Evolutionary conservation across 768 basidiomycete genomes (phyloP).

Genomic region (Rhizopogon sp.): DNA sequence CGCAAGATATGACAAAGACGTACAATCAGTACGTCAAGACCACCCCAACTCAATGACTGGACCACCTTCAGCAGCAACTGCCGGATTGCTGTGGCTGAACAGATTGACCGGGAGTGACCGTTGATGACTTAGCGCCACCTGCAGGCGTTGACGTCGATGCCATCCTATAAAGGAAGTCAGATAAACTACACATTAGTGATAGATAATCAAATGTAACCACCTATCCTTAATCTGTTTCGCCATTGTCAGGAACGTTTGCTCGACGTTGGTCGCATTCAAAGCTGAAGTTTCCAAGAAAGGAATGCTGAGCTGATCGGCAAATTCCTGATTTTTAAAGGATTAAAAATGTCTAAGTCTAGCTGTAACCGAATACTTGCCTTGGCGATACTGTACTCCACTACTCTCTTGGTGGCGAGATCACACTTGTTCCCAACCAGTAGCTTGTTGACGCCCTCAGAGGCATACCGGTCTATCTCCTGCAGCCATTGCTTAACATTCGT

Average conservation of each 20-base stretch:
- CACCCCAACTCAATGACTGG: slow-evolving; percentile 11
- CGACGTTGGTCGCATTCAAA: slow-evolving; percentile 97
- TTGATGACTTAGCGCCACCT: slow-evolving; percentile 74
- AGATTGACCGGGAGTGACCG: slow-evolving; percentile 79
- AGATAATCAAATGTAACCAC: slow-evolving; percentile 31
- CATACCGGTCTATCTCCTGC: slow-evolving; percentile 91
- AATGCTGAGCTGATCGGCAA: slow-evolving; percentile 90
- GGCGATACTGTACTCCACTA: slow-evolving; percentile 83
- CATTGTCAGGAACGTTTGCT: slow-evolving; percentile 99
- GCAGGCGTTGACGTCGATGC: slow-evolving; percentile 74
- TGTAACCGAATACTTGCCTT: slow-evolving; percentile 47
- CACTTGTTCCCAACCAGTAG: slow-evolving; percentile 98
- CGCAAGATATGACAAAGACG: slow-evolving; percentile 19
- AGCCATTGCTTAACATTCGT: slow-evolving; percentile 95
- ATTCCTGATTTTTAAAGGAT: slow-evolving; percentile 51
- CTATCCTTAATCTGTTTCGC: slow-evolving; percentile 95
- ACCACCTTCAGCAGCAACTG: slow-evolving; percentile 68
- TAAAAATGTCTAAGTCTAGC: background rate
- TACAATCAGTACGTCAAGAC: slow-evolving; percentile 10
- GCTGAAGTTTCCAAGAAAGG: slow-evolving; percentile 99
- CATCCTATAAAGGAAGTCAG: slow-evolving; percentile 49
- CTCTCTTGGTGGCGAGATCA: slow-evolving; percentile 95
- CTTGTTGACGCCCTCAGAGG: slow-evolving; percentile 98
- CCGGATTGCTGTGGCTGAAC: slow-evolving; percentile 71
- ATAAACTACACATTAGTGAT: background rate